Conservation (phyloP, 78 protist genomes). For the Dictyostelium intermedium region DNA sequence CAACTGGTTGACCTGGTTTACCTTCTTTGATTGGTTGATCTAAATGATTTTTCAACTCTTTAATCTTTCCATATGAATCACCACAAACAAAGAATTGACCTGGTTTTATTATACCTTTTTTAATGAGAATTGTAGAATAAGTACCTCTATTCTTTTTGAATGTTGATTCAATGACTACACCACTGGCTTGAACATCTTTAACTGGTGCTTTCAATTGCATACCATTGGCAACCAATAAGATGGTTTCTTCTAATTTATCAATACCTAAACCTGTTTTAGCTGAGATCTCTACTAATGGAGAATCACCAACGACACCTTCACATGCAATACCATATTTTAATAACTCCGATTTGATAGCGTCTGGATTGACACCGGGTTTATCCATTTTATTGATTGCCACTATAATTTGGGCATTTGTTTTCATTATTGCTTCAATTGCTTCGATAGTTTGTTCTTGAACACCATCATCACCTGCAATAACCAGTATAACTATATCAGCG, state of each 20-base stretch:
- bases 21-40: not conserved
- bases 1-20: constrained; percentile 62
- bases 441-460: constrained; percentile 91
- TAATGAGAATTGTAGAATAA: constrained; percentile 38
- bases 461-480: constrained; percentile 95
- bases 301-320: constrained; percentile 91
- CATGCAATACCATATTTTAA: constrained; percentile 75
- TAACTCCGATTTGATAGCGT: constrained; percentile 46
- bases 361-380: constrained; percentile 62
- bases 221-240: constrained; percentile 62
- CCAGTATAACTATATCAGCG: constrained; percentile 93
- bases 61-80: constrained; percentile 41
- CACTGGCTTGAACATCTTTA: not conserved
- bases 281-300: constrained; percentile 76
- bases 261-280: constrained; percentile 83
- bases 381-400: constrained; percentile 96
- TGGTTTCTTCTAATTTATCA: constrained; percentile 71
- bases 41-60: constrained; percentile 36
- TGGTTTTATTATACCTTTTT: constrained; percentile 31
- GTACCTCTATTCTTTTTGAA: constrained; percentile 51
- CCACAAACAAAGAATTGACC: constrained; percentile 76
- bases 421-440: constrained; percentile 78
- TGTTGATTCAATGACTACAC: constrained; percentile 62
- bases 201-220: constrained; percentile 66
- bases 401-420: constrained; percentile 76